Evolutionary conservation across 2,329 filamentous ascomycete species (phyloP), one percentile per base, ranked within the genome.

Genomic region (Pyrenophora graminea): DNA sequence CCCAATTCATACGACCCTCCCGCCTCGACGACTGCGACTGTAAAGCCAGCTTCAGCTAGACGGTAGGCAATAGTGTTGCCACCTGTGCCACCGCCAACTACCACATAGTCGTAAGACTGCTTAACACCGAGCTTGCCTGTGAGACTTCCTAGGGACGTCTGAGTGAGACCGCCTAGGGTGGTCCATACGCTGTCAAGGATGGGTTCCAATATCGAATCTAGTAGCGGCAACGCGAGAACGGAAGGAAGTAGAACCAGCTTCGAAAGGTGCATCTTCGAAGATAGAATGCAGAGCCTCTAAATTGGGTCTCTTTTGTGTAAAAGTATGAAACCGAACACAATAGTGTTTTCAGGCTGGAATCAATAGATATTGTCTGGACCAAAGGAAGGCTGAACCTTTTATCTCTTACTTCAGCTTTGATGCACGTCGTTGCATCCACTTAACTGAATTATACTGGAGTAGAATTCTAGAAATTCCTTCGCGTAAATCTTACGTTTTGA

Each of bases 1-100:
- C 23, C 37, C 6, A 64, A 33, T 36, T 69, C 59, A 38, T 68
- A 67, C 39, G 63, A 68, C 17, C 30, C 44, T 1, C 67, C 65
- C 1, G 65, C 43, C 17, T 45, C 43, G 27, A 45, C 21, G 25
- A 45, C 38, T 10, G 43, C 43, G 25, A 45, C 43, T 3, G 43
- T 30, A 31, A 31, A 45, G 25, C 43, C 43, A 13, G 43, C 64
- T 56, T 67, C 60, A 27, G 66, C 49, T 4, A 67, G 44, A 2
- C 64, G 58, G 13, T 39, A 42, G 6, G 62, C 64, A 5, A 67
- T 36, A 1, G 51, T 39, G 12, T 62, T 48, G 8, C 64, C 63
- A 0, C 58, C 58, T 6, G 43, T 60, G 10, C 64, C 64, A 8
- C 59, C 64, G 3, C 64, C 64, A 3, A 68, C 52, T 17, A 68